Evolutionary conservation across 1,284 basidiomycete species (phyloP), one percentile per base, ranked within the genome.

Genomic region (Leccinum griseonigrum): DNA sequence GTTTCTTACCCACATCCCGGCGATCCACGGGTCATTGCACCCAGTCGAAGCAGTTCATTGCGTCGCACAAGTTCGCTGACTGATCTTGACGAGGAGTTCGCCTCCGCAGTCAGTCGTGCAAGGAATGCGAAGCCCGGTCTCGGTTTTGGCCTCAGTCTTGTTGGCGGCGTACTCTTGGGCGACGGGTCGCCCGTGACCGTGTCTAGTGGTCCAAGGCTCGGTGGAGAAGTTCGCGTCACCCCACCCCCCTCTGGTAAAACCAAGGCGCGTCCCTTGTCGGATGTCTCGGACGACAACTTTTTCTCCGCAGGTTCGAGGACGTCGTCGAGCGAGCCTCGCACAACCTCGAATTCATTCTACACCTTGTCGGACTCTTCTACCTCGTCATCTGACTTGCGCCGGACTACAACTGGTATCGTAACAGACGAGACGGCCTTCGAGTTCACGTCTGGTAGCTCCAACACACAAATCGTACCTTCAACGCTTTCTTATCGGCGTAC

Each of bases 41-140:
- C 87, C 1, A 85, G 83, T 60, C 78, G 88, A 36, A 83, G 81
- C 69, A 81, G 80, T 61, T 83, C 81, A 3, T 66, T 91, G 56
- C 79, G 88, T 34, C 81, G 90, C 34, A 90, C 86, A 18, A 87
- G 84, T 36, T 91, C 89, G 0, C 81, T 91, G 76, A 88, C 88
- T 0, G 90, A 92, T 69, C 76, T 93, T 28, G 90, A 90, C 55
- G 84, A 85, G 36, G 87, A 86, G 68, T 90, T 90, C 60, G 83
- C 76, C 14, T 77, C 77, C 9, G 82, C 81, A 10, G 70, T 83
- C 16, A 74, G 78, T 48, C 74, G 79, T 29, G 81, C 81, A 14
- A 73, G 80, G 54, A 77, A 76, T 32, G 73, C 78, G 4, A 76
- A 79, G 34, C 78, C 79, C 18, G 81, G 80, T 22, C 73, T 81